A percentile compares a stretch with the other conserved stretches of the same genome.
phyloP scores from a whole-genome alignment of 2,329 filamentous ascomycete species.

The Penicillium janthinellum region DNA sequence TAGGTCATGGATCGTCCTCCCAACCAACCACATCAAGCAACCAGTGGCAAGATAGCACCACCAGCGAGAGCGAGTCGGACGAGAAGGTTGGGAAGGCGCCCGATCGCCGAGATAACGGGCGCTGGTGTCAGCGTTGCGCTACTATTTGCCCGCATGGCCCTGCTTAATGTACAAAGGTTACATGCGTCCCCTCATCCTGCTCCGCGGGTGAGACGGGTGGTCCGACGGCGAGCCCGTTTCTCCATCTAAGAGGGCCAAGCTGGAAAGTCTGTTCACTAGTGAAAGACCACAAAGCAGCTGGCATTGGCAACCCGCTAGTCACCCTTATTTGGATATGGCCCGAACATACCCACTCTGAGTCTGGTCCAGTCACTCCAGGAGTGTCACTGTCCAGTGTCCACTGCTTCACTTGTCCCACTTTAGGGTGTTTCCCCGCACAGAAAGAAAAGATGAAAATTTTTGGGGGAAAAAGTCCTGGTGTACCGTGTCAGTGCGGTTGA shows the following conservation, averaged over 20 bases:
- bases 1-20: background rate
- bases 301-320: background rate
- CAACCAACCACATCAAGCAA: background rate
- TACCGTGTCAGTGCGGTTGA: constrained; percentile 2
- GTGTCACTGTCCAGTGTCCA: background rate
- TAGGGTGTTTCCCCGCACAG: constrained; percentile 16
- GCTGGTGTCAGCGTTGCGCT: constrained; percentile 4
- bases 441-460: background rate
- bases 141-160: constrained; percentile 3
- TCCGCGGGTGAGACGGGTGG: constrained; percentile 14
- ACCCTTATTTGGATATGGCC: constrained; percentile 2
- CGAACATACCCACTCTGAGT: background rate
- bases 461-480: background rate
- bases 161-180: constrained; percentile 12
- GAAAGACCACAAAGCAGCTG: background rate
- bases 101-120: constrained; percentile 6
- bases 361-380: background rate
- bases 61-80: background rate
- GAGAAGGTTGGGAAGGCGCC: background rate
- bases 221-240: constrained; percentile 18
- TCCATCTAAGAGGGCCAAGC: background rate
- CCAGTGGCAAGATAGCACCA: constrained; percentile 12
- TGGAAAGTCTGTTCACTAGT: background rate
- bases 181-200: constrained; percentile 3
- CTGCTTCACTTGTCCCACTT: constrained; percentile 12